Base-by-base conservation (phyloP, 2,329 filamentous ascomycete genomes). In the Teratosphaeria gauchensis region DNA sequence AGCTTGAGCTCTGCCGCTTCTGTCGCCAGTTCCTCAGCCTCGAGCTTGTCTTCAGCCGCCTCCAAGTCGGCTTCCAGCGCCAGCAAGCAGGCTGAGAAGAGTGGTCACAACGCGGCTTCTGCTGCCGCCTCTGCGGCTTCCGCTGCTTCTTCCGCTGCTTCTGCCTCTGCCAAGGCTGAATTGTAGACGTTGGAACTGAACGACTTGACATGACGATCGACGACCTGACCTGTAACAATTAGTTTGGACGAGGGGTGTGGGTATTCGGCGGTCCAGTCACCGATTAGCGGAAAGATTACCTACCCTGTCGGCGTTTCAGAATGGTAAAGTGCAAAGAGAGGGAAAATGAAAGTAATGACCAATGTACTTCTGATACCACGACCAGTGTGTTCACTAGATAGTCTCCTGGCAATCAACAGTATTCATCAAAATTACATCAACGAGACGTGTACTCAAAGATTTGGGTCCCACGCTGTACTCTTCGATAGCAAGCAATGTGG, bases 1-100 rank as follows among this genome's bases (percentile, higher is more conserved):
- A 72, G 69, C 62, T 58, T 73, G 60, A 72, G 70, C 66, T 73
- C 71, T 59, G 68, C 67, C 53, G 64, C 64, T 31, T 71, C 69
- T 16, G 69, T 68, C 33, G 73, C 73, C n/a, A 70, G 64, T 54
- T 59, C 61, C 48, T 61, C 63, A 6, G 65, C 67, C 19, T 65
- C 65, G 56, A 64, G 59, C 54, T 62, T 59, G 16, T 42, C 65
- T 28, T 60, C 62, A 16, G 61, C 38, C 16, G 69, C 67, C 35
- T 65, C 64, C 51, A 66, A 65, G 62, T 67, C 66, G 32, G 67
- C 61, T 55, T 68, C 67, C 53, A 73, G 68, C 55, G 68, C 67
- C 24, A 59, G 57, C 57, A 56, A 56, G 57, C 16, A 52, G 21
- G 57, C 59, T 32, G 52, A 59, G 33, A 58, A 62, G 55, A 55